Base-by-base conservation (phyloP, 108 stramenopile genomes). In the Cyclotella sp. region DNA sequence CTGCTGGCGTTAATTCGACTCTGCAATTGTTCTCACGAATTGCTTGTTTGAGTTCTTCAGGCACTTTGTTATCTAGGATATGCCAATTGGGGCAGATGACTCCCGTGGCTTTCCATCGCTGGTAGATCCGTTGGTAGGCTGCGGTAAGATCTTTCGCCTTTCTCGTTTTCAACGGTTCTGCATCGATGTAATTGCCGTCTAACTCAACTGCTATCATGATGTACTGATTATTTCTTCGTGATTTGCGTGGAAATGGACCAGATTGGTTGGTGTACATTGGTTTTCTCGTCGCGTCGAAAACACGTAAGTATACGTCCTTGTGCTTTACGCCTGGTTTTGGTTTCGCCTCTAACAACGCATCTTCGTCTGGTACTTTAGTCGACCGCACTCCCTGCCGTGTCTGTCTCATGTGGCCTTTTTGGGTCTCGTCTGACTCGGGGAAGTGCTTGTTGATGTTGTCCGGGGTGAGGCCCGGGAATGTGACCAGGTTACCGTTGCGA, bases 321-420 rank as follows among this genome's bases (percentile, higher is more conserved):
- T 55, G 41, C 13, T 61, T 30, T 16, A 51, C 11, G 16, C 15
- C 47, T 26, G 34, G 55, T 18, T 16, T 61, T 15, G 57, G 59
- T 45, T 61, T 60, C 22, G 19, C 16, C 16, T 53, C 49, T 49
- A 24, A 41, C 43, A 24, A 11, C 21, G 18, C 58, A 45, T 72
- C 58, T 15, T 59, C 43, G 12, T 60, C 30, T 55, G 30, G 16
- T 11, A 61, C 57, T 68, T 83, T 73, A 15, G 82, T 83, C 51
- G 82, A 77, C 16, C 53, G 62, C 8, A 78, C 51, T 21, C 63
- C 63, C 43, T 73, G 40, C 24, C 72, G 65, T 62, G 63, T 30
- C 39, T 78, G 76, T n/a, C 76, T 67, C 59, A 74, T 51, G 60
- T 84, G 77, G 14, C 83, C 83, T 78, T 84, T n/a, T 84, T 53